Evolutionary conservation across 2,329 filamentous ascomycete genomes (phyloP).

Genomic region (Periglandula ipomoeae): DNA sequence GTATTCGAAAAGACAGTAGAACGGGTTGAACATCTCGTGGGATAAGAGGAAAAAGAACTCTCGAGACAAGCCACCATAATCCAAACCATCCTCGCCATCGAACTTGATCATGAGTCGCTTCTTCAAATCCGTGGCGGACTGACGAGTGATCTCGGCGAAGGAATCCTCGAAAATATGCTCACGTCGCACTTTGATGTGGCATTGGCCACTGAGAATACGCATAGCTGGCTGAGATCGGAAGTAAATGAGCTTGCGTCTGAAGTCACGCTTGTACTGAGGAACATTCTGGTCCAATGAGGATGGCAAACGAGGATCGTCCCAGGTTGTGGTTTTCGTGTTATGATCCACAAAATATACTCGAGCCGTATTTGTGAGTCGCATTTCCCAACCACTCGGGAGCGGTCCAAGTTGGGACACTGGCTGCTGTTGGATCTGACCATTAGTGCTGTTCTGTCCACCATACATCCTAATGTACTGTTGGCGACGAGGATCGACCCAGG

Average conservation of each 20-base stretch:
- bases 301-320: slow-evolving; percentile 92
- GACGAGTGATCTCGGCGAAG: slow-evolving; percentile 95
- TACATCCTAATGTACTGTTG: slow-evolving; percentile 99
- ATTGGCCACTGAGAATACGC: slow-evolving; percentile 90
- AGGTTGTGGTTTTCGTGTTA: slow-evolving; percentile 98
- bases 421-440: slow-evolving; percentile 88
- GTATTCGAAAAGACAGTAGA: slow-evolving; percentile 99
- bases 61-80: slow-evolving; percentile 94
- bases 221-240: slow-evolving; percentile 97
- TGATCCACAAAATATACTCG: slow-evolving; percentile 98
- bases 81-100: slow-evolving; percentile 92
- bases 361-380: slow-evolving; percentile 96
- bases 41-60: slow-evolving; percentile 99
- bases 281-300: slow-evolving; percentile 97
- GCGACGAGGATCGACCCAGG: slow-evolving; percentile 93
- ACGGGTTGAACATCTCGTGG: slow-evolving; percentile 99
- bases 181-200: slow-evolving; percentile 93
- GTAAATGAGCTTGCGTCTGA: slow-evolving; percentile 95
- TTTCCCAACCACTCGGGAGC: slow-evolving; percentile 96
- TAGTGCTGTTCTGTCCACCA: slow-evolving; percentile 72
- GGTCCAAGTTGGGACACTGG: slow-evolving; percentile 94
- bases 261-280: slow-evolving; percentile 98
- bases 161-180: slow-evolving; percentile 98
- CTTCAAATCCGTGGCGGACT: slow-evolving; percentile 92
- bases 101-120: slow-evolving; percentile 99